A percentile compares a stretch with the other conserved stretches of the same genome.
phyloP scores from a whole-genome alignment of 2,329 filamentous ascomycete species.

The Chaetoscypha palmicola region DNA sequence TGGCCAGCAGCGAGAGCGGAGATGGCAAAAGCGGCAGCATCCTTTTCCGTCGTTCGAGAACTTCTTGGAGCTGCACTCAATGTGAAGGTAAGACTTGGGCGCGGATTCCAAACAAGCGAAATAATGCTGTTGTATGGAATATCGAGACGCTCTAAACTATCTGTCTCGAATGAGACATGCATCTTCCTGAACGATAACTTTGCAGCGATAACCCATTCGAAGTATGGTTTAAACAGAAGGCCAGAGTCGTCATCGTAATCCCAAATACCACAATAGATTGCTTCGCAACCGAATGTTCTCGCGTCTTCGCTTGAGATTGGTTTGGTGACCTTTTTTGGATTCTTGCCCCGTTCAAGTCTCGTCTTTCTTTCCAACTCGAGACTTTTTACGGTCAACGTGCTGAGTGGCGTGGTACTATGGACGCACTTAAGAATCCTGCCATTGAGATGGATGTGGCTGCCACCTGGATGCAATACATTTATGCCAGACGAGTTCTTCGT shows the following conservation, averaged over 20 bases:
- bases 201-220: background rate
- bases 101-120: background rate
- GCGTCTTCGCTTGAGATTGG: background rate
- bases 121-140: background rate
- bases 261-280: background rate
- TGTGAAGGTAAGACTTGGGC: background rate
- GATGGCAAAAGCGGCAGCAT: background rate
- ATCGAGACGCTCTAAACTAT: background rate
- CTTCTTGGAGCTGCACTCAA: background rate
- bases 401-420: background rate
- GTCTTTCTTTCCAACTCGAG: background rate
- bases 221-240: background rate
- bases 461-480: background rate
- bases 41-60: background rate
- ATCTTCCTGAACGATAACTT: conserved; percentile 1
- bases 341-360: background rate
- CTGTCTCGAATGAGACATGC: background rate
- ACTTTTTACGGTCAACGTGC: background rate
- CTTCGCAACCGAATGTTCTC: background rate
- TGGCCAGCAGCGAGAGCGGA: too few relatives aligned
- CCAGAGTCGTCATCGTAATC: background rate
- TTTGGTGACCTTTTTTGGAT: background rate
- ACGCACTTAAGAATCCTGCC: background rate
- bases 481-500: background rate
- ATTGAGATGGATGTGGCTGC: background rate